A percentile compares a stretch with the other conserved stretches of the same genome.
Conservation (phyloP, 169 alveolate species). For the Cryptosporidium andersoni region DNA sequence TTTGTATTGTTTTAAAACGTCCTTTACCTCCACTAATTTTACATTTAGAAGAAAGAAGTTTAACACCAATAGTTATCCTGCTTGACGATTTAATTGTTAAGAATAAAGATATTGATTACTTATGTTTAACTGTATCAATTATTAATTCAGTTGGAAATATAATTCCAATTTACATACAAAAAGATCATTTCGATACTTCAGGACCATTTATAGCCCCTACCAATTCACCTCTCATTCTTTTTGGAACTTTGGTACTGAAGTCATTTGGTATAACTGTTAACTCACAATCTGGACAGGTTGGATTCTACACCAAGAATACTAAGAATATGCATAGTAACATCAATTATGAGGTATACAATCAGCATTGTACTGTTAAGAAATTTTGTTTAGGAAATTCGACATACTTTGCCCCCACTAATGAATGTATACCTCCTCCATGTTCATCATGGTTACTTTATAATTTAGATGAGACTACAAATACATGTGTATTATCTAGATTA, state of each 20-base stretch:
- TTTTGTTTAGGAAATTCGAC: slow-evolving; percentile 4
- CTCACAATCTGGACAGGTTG: slow-evolving; percentile 1
- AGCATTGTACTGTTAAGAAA: slow-evolving; percentile 20
- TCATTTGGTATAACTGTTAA: slow-evolving; percentile 36
- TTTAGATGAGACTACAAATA: slow-evolving; percentile 22
- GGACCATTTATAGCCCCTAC: slow-evolving; percentile 14
- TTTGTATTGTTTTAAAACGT: slow-evolving; percentile 23
- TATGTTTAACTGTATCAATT: slow-evolving; percentile 20
- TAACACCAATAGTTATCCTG: slow-evolving; percentile 13
- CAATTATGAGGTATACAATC: background rate
- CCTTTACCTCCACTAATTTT: slow-evolving; percentile 40
- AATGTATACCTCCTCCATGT: slow-evolving; percentile 68
- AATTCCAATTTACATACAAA: slow-evolving; percentile 1
- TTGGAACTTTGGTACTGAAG: slow-evolving; percentile 37
- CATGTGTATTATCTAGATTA: background rate
- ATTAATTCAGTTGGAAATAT: slow-evolving; percentile 16
- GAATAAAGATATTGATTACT: slow-evolving; percentile 10
- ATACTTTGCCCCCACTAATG: slow-evolving; percentile 20
- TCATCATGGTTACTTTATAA: slow-evolving; percentile 51
- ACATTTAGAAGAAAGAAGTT: slow-evolving; percentile 1
- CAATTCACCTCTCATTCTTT: slow-evolving; percentile 28
- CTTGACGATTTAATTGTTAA: slow-evolving; percentile 31
- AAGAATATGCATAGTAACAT: background rate
- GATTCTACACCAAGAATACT: slow-evolving; percentile 14
- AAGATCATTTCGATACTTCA: background rate